Conservation (phyloP, 2,329 filamentous ascomycete genomes). For the Ascochyta pisi region DNA sequence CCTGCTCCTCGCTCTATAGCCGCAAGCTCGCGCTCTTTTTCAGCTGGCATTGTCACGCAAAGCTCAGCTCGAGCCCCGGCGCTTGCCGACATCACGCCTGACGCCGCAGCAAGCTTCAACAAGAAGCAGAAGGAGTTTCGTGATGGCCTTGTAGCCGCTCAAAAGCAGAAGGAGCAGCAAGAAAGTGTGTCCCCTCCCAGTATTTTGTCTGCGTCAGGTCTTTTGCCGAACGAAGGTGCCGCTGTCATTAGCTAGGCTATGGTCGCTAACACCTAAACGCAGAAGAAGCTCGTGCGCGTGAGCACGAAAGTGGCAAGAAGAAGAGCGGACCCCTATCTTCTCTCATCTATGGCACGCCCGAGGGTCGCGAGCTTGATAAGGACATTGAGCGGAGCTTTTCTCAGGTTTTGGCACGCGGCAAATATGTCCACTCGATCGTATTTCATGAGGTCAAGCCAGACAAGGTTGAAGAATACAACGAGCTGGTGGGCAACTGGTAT, state of each 20-base stretch:
- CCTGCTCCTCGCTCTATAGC: conserved; percentile 22
- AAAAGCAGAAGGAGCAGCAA: conserved; percentile 78
- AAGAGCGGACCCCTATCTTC: conserved; percentile 75
- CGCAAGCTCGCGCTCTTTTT: conserved; percentile 37
- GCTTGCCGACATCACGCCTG: conserved; percentile 81
- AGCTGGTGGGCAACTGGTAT: conserved; percentile 90
- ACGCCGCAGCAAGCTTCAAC: conserved; percentile 78
- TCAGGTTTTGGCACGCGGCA: conserved; percentile 91
- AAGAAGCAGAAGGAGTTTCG: conserved; percentile 86
- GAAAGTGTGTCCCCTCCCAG: conserved; percentile 73
- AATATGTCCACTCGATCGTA: conserved; percentile 98
- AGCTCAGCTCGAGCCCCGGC: conserved; percentile 62
- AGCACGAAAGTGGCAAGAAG: conserved; percentile 67
- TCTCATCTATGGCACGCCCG: conserved; percentile 95
- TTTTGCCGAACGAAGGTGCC: conserved; percentile 28
- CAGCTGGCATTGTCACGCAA: conserved; percentile 34
- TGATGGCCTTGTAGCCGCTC: conserved; percentile 76
- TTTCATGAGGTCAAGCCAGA: conserved; percentile 96
- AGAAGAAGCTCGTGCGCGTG: conserved; percentile 64
- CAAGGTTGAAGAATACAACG: conserved; percentile 92
- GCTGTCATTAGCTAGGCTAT: conserved; percentile 50
- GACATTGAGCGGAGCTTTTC: conserved; percentile 97
- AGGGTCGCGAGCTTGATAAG: conserved; percentile 90
- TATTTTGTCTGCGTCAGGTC: conserved; percentile 52
- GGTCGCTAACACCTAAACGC: conserved; percentile 61